Base-by-base conservation (phyloP, 805 yeast species). In the Hanseniaspora hatyaiensis region DNA sequence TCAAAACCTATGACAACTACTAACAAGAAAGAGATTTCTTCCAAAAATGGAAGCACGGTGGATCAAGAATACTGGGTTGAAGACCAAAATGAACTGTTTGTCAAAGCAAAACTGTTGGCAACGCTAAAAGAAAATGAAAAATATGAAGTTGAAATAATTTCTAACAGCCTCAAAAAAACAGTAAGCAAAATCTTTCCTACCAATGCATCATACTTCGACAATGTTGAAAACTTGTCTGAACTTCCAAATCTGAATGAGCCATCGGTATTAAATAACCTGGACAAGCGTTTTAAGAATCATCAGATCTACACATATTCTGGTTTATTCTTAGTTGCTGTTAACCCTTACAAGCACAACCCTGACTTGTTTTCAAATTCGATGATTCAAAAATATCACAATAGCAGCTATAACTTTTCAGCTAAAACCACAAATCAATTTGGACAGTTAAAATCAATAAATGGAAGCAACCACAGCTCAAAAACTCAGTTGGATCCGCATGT, bases 241-340 rank as follows among this genome's bases (percentile, higher is more conserved):
- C 70, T 92, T 53, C 92, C 99, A 0, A 86, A 80, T 62, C 69
- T 92, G 52, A 92, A 89, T 61, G 99, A 92, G 60, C 95, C 98
- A 0, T 82, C 95, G 0, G 97, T 92, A n/a, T 74, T 92, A 8
- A 73, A 86, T 64, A 92, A 92, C 60, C 64, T 92, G 52, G 75
- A 78, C 54, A 66, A 79, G 43, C 73, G 99, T 56, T 92, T 88
- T 63, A 61, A 67, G 51, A 80, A 79, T 52, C 94, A 86, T 60
- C 59, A 74, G 57, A 88, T 92, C 43, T 86, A 89, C 65, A 92
- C 99, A 0, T 87, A 87, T 60, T 88, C 96, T 0, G 99, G 99
- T 4, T 73, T 92, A 6, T 92, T 92, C 57, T 69, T 92, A 53
- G 99, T 92, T 12, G 96, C 98, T 0, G 78, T 92, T 42, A 92